Evolutionary conservation across 106 monocot genomes (phyloP), one percentile per base, ranked within the genome.

Genomic region (Hemerocallis citrina): DNA sequence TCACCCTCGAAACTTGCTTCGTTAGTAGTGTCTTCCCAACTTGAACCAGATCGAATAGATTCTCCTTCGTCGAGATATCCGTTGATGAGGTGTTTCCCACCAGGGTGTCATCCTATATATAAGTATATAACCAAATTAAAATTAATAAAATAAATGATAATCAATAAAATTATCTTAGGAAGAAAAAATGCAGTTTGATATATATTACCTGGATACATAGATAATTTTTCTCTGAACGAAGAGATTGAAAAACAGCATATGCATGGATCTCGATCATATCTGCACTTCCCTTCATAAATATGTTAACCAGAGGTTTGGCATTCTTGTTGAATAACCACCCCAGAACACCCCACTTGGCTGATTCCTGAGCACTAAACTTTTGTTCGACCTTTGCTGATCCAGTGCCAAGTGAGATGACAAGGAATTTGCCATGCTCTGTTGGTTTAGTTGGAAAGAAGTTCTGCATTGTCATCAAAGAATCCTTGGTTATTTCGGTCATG

Each of bases 351-450:
- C 85, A 81, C 32, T 60, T 67, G 5, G 24, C 16, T 2, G 67
- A 60, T 2, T 28, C 49, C 0, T 22, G 15, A 1, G 80, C 76
- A 6, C 15, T 59, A 30, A 34, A 70, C 50, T 57, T 67, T n/a
- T 51, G 12, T 29, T 75, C 76, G 0, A 13, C 3, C 66, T 70
- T 80, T 7, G 61, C 45, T 0, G 62, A 39, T 21, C 74, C 85
- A 0, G 86, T 78, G 0, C 81, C 81, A 0, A 86, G 39, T 0
- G 86, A 86, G 28, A 86, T 55, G 20, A 81, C 57, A 19, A 85
- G 23, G 64, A 71, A 85, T 21, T 62, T 70, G 16, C 63, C 32
- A 32, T 57, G 77, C 45, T 77, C 73, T 25, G 58, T 47, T 0
- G 79, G 75, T 34, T 65, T 60, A 22, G 69, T 55, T 0, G 70